phyloP scores from a whole-genome alignment of 495 filamentous ascomycete species.

The Cenococcum geophilum region DNA sequence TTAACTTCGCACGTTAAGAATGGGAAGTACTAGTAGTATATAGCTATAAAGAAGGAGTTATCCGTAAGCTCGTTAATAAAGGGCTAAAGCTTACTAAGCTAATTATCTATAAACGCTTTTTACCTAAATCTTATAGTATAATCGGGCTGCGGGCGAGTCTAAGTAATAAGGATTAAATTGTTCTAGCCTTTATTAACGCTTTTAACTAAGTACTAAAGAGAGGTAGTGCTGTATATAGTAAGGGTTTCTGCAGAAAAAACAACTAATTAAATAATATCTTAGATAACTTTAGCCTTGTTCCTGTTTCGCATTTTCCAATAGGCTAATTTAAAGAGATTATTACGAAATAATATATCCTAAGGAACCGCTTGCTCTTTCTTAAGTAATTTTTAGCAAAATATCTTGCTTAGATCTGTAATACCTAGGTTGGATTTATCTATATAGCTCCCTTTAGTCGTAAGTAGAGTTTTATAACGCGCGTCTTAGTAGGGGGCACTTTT shows the following conservation, averaged over 20 bases:
- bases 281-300: conserved; percentile 26
- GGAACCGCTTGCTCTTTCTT: conserved; percentile 14
- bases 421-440: background rate
- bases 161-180: conserved; percentile 22
- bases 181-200: conserved; percentile 30
- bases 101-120: conserved; percentile 16
- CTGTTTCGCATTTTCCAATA: conserved; percentile 15
- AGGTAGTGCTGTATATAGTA: conserved; percentile 13
- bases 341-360: conserved; percentile 22
- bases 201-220: conserved; percentile 19
- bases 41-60: conserved; percentile 20
- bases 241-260: conserved; percentile 26
- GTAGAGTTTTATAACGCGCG: background rate
- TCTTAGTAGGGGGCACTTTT: conserved; percentile 41
- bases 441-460: background rate
- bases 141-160: conserved; percentile 30
- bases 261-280: conserved; percentile 24
- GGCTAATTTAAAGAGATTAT: conserved; percentile 19
- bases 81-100: conserved; percentile 10
- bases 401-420: no score
- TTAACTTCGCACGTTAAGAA: conserved; percentile 42
- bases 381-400: conserved; percentile 19
- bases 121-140: conserved; percentile 26
- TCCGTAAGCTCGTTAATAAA: conserved; percentile 9
- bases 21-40: conserved; percentile 39